Evolutionary conservation across 805 yeast species (phyloP).

Genomic region (Wickerhamiella alocasiicola): DNA sequence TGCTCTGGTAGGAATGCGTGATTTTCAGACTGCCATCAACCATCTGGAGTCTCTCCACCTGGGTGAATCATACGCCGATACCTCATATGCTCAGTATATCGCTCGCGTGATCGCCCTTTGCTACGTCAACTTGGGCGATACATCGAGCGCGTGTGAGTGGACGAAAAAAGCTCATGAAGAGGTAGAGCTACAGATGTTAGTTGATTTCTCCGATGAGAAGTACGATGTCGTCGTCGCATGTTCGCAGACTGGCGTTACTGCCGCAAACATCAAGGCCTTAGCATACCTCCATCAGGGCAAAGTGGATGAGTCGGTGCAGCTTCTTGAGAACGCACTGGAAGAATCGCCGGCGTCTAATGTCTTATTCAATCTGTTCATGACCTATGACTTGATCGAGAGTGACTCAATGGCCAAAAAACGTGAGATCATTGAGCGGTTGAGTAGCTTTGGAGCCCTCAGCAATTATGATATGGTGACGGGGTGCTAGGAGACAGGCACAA

Average conservation of each 20-base stretch:
- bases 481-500: too few relatives aligned
- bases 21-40: slow-evolving; percentile 25
- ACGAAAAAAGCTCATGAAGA: slow-evolving; percentile 9
- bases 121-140: slow-evolving; percentile 24
- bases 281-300: slow-evolving; percentile 22
- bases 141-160: slow-evolving; percentile 25
- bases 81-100: slow-evolving; percentile 8
- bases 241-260: neutral
- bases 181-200: slow-evolving; percentile 10
- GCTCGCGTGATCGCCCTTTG: slow-evolving; percentile 19
- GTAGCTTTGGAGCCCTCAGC: slow-evolving; percentile 15
- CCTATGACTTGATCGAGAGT: slow-evolving; percentile 22
- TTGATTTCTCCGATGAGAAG: slow-evolving; percentile 23
- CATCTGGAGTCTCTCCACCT: slow-evolving; percentile 20
- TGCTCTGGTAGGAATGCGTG: slow-evolving; percentile 25
- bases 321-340: slow-evolving; percentile 16
- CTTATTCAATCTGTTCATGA: slow-evolving; percentile 21
- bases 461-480: slow-evolving; percentile 13
- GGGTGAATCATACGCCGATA: slow-evolving; percentile 8
- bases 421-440: slow-evolving; percentile 1
- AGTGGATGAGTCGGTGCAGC: slow-evolving; percentile 17
- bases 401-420: slow-evolving; percentile 5
- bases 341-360: slow-evolving; percentile 8
- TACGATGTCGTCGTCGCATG: slow-evolving; percentile 14
- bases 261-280: slow-evolving; percentile 15